Conservation (phyloP, 805 yeast species). For the Blastobotrys americana region DNA sequence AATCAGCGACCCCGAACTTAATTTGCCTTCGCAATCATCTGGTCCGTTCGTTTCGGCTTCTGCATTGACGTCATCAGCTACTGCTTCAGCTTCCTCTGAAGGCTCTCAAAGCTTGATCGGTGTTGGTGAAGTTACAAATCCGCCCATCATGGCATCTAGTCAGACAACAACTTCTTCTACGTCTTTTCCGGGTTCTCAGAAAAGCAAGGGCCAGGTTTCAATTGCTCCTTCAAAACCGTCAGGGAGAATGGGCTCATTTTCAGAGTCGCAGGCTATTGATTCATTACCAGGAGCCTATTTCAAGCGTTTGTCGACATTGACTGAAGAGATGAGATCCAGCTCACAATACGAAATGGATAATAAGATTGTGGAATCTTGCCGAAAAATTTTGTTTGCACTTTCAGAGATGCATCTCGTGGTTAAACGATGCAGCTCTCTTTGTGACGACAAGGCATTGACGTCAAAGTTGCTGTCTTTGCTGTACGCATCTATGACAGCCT, state of each 20-base stretch:
- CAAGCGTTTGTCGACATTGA: slow-evolving; percentile 56
- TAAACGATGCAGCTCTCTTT: slow-evolving; percentile 16
- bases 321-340: slow-evolving; percentile 37
- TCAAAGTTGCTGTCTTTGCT: slow-evolving; percentile 11
- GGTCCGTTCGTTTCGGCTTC: slow-evolving; percentile 2
- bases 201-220: not conserved
- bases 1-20: not conserved
- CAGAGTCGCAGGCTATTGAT: slow-evolving; percentile 14
- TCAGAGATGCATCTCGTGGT: slow-evolving; percentile 47
- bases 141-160: not conserved
- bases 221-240: not conserved
- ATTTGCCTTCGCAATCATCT: not conserved
- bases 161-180: not conserved
- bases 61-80: slow-evolving; percentile 5
- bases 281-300: slow-evolving; percentile 43
- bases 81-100: slow-evolving; percentile 3
- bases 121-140: not conserved
- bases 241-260: slow-evolving; percentile 1
- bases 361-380: slow-evolving; percentile 39
- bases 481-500: slow-evolving; percentile 11
- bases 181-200: not conserved
- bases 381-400: slow-evolving; percentile 55
- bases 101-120: too few relatives aligned
- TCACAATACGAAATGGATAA: slow-evolving; percentile 16
- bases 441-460: slow-evolving; percentile 12